Evolutionary conservation across 345 rosid species (phyloP), one percentile per base, ranked within the genome.

Genomic region (Raphanus sativus): DNA sequence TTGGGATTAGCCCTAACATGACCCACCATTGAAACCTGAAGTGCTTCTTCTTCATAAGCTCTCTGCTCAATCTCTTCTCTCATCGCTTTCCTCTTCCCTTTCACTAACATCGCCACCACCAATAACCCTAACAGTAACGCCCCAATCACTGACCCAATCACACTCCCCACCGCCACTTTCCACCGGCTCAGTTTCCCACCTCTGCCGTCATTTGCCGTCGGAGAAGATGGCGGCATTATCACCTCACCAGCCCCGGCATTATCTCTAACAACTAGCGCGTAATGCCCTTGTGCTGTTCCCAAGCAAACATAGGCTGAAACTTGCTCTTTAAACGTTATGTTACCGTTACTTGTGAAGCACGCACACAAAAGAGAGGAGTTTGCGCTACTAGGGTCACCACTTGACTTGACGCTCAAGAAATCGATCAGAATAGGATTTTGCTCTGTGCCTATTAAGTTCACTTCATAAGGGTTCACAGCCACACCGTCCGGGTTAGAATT

Each of bases 41-140:
- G 68, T 69, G 84, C 84, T 77, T 81, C 84, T 74, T 77, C 84
- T 77, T 81, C 81, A 77, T 81, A 81, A 45, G 81, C 84, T 74
- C 84, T 77, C 0, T 81, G 74, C 76, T 64, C 84, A 17, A 77
- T 28, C 65, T 81, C 79, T 7, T 81, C 82, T 65, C 78, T 81
- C 81, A 73, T 81, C 0, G 84, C 84, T 70, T 81, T 81, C 67
- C 73, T 81, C 84, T 81, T 81, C 69, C 69, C 84, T 74, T 81
- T 81, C 29, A 77, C 73, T 26, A 81, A 34, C 81, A 81, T 81
- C 6, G 84, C 84, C 56, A 81, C 84, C 64, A 81, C 78, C 55
- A 81, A 59, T 55, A 81, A 72, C 5, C 81, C 84, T 65, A 81
- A 11, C 65, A 81, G 21, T 10, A 64, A 21, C 66, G 79, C 84